Conservation (phyloP, 2,329 filamentous ascomycete species). For the Huntiella omanensis region DNA sequence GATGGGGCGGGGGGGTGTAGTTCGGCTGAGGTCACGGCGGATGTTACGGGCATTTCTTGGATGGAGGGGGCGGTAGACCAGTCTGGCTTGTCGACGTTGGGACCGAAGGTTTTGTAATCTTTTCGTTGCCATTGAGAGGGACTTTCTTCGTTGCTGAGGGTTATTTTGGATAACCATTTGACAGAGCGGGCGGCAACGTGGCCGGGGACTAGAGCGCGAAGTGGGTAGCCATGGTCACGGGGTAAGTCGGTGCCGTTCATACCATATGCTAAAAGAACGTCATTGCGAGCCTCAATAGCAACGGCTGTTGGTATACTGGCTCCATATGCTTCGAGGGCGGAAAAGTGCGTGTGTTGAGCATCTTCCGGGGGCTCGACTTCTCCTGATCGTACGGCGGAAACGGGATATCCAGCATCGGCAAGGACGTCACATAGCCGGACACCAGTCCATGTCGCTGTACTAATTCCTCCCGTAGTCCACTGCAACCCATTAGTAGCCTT, state of each 20-base stretch:
- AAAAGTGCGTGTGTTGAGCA: slow-evolving; percentile 36
- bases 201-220: slow-evolving; percentile 43
- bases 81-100: slow-evolving; percentile 37
- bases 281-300: slow-evolving; percentile 38
- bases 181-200: slow-evolving; percentile 48
- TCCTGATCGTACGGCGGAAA: slow-evolving; percentile 12
- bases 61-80: slow-evolving; percentile 46
- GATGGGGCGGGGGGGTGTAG: neutral
- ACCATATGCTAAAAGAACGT: slow-evolving; percentile 45
- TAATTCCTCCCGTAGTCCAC: slow-evolving; percentile 41
- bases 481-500: slow-evolving; percentile 36
- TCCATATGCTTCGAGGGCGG: slow-evolving; percentile 40
- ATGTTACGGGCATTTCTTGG: slow-evolving; percentile 50
- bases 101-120: slow-evolving; percentile 52
- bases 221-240: slow-evolving; percentile 46
- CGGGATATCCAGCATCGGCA: slow-evolving; percentile 32
- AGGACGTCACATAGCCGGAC: slow-evolving; percentile 36
- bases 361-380: slow-evolving; percentile 13
- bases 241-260: slow-evolving; percentile 49
- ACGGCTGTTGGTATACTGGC: slow-evolving; percentile 41
- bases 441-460: slow-evolving; percentile 40
- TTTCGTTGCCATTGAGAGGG: slow-evolving; percentile 44
- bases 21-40: slow-evolving; percentile 36
- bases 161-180: slow-evolving; percentile 49
- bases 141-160: slow-evolving; percentile 47